Percentiles rank a stretch among this genome's conserved stretches.
These are phyloP conservation scores for Ephemerocybe angulata DNA, from an alignment of 768 basidiomycete species.

Conservation along the genomic window DNA sequence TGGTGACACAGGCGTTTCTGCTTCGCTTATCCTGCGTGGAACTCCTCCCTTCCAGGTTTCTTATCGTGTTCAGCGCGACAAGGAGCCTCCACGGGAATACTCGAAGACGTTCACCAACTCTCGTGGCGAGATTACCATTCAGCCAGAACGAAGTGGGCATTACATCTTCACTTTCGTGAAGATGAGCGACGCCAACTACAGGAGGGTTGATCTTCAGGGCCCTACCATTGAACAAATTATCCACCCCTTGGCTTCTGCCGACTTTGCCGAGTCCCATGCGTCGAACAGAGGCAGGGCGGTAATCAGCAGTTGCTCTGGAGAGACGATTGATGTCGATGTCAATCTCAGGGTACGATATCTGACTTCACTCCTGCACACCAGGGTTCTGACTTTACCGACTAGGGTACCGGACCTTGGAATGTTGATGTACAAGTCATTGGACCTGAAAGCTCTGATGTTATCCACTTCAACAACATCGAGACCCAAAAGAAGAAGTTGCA, in stretches of 20 bases:
- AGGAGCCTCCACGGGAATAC: slow-evolving; percentile 56
- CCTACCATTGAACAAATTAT: slow-evolving; percentile 84
- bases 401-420: slow-evolving; percentile 92
- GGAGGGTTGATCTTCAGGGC: slow-evolving; percentile 66
- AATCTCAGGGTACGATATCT: slow-evolving; percentile 62
- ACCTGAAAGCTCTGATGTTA: slow-evolving; percentile 58
- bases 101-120: slow-evolving; percentile 61
- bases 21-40: slow-evolving; percentile 81
- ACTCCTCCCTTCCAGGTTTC: slow-evolving; percentile 85
- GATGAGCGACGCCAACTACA: slow-evolving; percentile 83
- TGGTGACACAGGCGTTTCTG: slow-evolving; percentile 88
- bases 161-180: slow-evolving; percentile 80
- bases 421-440: slow-evolving; percentile 80
- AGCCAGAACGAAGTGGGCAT: slow-evolving; percentile 86
- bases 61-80: slow-evolving; percentile 72
- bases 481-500: slow-evolving; percentile 51
- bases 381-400: neutral
- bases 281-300: slow-evolving; percentile 45
- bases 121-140: slow-evolving; percentile 76
- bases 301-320: slow-evolving; percentile 78
- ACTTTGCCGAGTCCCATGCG: slow-evolving; percentile 50
- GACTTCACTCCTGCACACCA: neutral
- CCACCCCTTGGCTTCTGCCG: slow-evolving; percentile 81
- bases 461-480: slow-evolving; percentile 54
- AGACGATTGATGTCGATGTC: slow-evolving; percentile 70